Percentiles rank a stretch among this genome's conserved stretches.
These are phyloP conservation scores for Trichophyton simii DNA, from an alignment of 2,329 filamentous ascomycete species.

Conservation along the genomic window DNA sequence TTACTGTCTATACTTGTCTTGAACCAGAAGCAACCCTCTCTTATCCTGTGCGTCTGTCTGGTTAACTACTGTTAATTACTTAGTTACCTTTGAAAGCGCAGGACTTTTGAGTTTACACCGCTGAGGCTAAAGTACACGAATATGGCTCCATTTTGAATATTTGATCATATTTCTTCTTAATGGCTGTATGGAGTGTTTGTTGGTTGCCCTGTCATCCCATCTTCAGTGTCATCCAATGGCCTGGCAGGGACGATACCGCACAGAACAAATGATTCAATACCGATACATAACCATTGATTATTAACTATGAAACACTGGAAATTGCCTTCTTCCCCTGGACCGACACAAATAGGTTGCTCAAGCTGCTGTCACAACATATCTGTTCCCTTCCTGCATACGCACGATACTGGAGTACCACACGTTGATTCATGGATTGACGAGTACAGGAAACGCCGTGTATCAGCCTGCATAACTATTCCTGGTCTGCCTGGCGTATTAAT, in stretches of 20 bases:
- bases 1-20: no score
- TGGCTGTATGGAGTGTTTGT: no score
- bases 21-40: no score
- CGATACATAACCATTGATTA: background rate
- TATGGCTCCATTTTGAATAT: no score
- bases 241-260: background rate
- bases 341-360: background rate
- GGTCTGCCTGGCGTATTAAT: background rate
- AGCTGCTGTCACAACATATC: background rate
- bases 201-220: no score
- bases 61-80: no score
- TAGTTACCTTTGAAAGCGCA: no score
- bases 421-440: background rate
- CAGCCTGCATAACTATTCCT: background rate
- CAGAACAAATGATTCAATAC: background rate
- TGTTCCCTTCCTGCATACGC: background rate
- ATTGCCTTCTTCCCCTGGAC: background rate
- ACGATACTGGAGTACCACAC: background rate
- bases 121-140: no score
- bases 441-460: background rate
- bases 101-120: no score
- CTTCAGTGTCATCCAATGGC: no score
- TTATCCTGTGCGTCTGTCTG: no score
- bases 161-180: no score
- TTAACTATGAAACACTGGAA: background rate